These are phyloP conservation scores for Xylaria acuta DNA, from an alignment of 495 filamentous ascomycete species.

Conservation along the genomic window DNA sequence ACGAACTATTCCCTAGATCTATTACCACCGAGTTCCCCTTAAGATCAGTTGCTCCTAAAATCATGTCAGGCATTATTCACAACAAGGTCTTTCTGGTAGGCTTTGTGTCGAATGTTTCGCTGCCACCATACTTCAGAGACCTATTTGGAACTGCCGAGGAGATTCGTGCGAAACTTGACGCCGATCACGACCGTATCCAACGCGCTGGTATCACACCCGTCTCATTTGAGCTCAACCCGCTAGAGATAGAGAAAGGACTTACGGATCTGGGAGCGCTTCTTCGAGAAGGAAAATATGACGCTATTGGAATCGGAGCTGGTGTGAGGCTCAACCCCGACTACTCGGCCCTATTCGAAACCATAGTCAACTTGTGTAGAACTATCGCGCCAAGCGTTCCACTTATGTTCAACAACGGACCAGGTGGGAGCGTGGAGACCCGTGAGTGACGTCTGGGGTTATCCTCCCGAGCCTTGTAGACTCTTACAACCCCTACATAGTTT, in stretches of 20 bases:
- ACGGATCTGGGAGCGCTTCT: conserved; percentile 12
- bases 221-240: conserved; percentile 2
- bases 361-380: conserved; percentile 22
- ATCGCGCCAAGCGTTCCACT: conserved; percentile 13
- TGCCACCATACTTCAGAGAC: conserved; percentile 1
- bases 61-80: conserved; percentile 7
- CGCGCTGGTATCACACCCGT: conserved; percentile 14
- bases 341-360: conserved; percentile 16
- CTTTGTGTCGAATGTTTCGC: background rate
- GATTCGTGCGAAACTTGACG: conserved; percentile 9
- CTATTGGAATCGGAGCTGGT: conserved; percentile 24
- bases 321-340: conserved; percentile 15
- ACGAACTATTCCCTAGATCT: background rate
- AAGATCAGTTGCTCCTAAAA: background rate
- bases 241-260: conserved; percentile 13
- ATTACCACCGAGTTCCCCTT: background rate
- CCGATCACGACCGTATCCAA: conserved; percentile 16
- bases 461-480: too few relatives aligned
- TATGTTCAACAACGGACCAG: conserved; percentile 24
- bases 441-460: conserved; percentile 1
- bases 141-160: conserved; percentile 8
- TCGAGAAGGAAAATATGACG: conserved; percentile 8
- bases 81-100: conserved; percentile 16
- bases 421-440: conserved; percentile 2
- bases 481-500: too few relatives aligned